A percentile compares a stretch with the other conserved stretches of the same genome.
These are phyloP conservation scores for Grosmannia serpens DNA, from an alignment of 2,329 filamentous ascomycete species.

Conservation along the genomic window DNA sequence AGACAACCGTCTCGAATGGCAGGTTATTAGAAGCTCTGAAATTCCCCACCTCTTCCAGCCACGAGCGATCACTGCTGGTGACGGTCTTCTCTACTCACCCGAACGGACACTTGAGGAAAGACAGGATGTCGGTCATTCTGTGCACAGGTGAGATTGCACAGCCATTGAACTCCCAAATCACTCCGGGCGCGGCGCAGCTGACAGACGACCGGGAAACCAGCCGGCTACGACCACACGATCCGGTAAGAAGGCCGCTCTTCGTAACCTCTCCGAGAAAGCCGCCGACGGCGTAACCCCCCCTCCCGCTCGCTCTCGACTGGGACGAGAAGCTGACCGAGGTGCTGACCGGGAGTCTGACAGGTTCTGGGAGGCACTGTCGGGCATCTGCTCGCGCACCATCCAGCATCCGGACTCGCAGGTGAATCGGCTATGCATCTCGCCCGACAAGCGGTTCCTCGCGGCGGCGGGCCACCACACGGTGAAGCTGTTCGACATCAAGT, in stretches of 20 bases:
- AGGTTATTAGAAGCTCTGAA: background rate
- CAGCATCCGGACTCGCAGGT: slow-evolving; percentile 97
- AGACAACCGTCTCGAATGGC: background rate
- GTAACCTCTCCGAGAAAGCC: background rate
- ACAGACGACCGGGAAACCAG: slow-evolving; percentile 20
- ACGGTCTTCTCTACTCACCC: background rate
- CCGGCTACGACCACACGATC: slow-evolving; percentile 53
- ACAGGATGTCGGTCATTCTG: slow-evolving; percentile 47
- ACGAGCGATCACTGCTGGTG: background rate
- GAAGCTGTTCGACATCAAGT: slow-evolving; percentile 98
- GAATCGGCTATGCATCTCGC: slow-evolving; percentile 94
- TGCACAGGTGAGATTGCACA: slow-evolving; percentile 45
- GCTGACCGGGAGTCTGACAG: slow-evolving; percentile 31
- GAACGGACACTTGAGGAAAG: slow-evolving; percentile 1
- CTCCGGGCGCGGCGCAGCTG: background rate
- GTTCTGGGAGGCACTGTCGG: slow-evolving; percentile 97
- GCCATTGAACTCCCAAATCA: background rate
- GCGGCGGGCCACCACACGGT: slow-evolving; percentile 72
- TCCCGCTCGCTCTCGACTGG: background rate
- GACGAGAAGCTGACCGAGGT: background rate
- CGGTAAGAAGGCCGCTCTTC: slow-evolving; percentile 26
- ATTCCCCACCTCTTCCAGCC: background rate
- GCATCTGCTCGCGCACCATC: slow-evolving; percentile 95
- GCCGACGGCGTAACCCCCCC: background rate
- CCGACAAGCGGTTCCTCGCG: slow-evolving; percentile 91